A percentile compares a stretch with the other conserved stretches of the same genome.
These are phyloP conservation scores for Fusarium sublunatum DNA, from an alignment of 2,329 filamentous ascomycete species.

Conservation along the genomic window DNA sequence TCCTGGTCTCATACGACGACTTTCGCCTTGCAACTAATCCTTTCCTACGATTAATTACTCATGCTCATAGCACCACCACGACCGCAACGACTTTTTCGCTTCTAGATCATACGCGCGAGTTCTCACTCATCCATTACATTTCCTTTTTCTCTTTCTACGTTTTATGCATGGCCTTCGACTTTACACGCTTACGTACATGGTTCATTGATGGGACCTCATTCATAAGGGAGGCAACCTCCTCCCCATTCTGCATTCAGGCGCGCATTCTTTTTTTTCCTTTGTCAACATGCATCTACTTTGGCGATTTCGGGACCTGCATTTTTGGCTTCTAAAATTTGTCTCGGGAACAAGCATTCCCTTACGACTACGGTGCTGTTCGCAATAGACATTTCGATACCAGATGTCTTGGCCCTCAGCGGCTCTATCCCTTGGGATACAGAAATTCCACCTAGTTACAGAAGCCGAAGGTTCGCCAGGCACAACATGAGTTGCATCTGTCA, in stretches of 20 bases:
- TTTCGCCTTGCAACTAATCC: slow-evolving; percentile 27
- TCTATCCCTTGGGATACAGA: slow-evolving; percentile 14
- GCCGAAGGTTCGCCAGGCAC: slow-evolving; percentile 16
- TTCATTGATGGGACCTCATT: slow-evolving; percentile 34
- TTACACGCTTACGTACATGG: slow-evolving; percentile 38
- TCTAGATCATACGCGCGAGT: slow-evolving; percentile 45
- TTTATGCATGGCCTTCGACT: slow-evolving; percentile 38
- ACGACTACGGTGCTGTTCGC: slow-evolving; percentile 36
- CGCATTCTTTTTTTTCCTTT: slow-evolving; percentile 32
- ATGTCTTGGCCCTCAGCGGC: slow-evolving; percentile 38
- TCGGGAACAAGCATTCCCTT: slow-evolving; percentile 29
- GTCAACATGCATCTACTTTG: slow-evolving; percentile 36
- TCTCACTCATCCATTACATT: slow-evolving; percentile 37
- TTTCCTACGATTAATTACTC: slow-evolving; percentile 37
- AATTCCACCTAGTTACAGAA: slow-evolving; percentile 19
- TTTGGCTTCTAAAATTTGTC: slow-evolving; percentile 42
- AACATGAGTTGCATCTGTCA: slow-evolving; percentile 31
- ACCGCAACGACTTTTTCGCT: slow-evolving; percentile 46
- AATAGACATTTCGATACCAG: slow-evolving; percentile 36
- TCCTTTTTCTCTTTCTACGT: slow-evolving; percentile 36
- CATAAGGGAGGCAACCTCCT: slow-evolving; percentile 34
- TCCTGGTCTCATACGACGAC: slow-evolving; percentile 19
- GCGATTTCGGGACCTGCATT: slow-evolving; percentile 34
- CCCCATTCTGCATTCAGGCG: slow-evolving; percentile 40
- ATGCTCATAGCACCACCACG: slow-evolving; percentile 46